phyloP scores from a whole-genome alignment of 2,329 filamentous ascomycete species.

The Talaromyces pinophilus region DNA sequence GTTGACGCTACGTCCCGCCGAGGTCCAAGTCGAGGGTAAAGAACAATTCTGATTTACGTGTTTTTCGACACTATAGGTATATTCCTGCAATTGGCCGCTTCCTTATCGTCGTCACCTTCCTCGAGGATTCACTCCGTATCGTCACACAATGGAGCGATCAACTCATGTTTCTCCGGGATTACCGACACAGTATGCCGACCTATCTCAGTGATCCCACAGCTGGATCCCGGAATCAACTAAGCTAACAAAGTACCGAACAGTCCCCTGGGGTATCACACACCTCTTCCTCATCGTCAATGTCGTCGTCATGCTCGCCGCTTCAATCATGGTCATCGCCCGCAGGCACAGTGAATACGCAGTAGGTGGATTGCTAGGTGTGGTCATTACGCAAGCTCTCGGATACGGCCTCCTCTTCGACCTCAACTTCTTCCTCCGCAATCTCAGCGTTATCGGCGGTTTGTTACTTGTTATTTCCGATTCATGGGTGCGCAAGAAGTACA shows the following conservation, averaged over 20 bases:
- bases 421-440: conserved; percentile 99
- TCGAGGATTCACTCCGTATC: conserved; percentile 94
- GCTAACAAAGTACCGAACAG: conserved; percentile 49
- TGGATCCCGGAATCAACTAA: not conserved
- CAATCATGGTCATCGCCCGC: conserved; percentile 82
- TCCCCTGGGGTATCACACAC: conserved; percentile 85
- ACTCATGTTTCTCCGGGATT: conserved; percentile 87
- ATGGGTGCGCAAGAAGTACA: conserved; percentile 97
- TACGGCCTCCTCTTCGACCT: conserved; percentile 98
- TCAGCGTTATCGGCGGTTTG: conserved; percentile 94
- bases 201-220: conserved; percentile 12
- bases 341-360: conserved; percentile 94
- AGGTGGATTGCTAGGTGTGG: conserved; percentile 82
- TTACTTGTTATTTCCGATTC: conserved; percentile 98
- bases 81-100: conserved; percentile 94
- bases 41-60: conserved; percentile 34
- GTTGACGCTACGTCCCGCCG: not conserved
- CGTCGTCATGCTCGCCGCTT: conserved; percentile 80
- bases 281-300: conserved; percentile 91
- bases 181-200: conserved; percentile 75
- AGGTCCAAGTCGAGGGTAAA: conserved; percentile 25
- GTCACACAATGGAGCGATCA: conserved; percentile 97
- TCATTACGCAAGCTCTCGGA: conserved; percentile 88
- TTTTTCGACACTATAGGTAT: conserved; percentile 64
- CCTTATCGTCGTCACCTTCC: conserved; percentile 95